These are phyloP conservation scores for Alternaria triticina DNA, from an alignment of 2,329 filamentous ascomycete genomes.

Conservation along the genomic window DNA sequence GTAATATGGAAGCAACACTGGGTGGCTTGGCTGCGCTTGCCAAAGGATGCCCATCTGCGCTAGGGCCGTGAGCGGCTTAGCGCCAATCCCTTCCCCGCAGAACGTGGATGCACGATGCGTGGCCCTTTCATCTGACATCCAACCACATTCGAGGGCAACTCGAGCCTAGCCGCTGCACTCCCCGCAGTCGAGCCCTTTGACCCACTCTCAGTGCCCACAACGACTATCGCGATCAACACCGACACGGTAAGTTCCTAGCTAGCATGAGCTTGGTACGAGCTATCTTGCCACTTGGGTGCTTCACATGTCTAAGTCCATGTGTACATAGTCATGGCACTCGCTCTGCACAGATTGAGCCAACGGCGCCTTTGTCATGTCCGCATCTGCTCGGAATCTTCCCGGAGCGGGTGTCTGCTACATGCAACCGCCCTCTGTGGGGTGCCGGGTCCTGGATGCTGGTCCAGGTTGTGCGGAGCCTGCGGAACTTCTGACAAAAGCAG, in stretches of 20 bases:
- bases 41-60: constrained; percentile 16
- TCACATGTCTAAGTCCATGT: constrained; percentile 11
- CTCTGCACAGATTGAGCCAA: not conserved
- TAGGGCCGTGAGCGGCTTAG: constrained; percentile 26
- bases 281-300: constrained; percentile 17
- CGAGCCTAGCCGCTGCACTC: constrained; percentile 22
- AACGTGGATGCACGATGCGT: constrained; percentile 29
- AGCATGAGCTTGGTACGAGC: constrained; percentile 24
- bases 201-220: constrained; percentile 26
- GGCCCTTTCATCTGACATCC: constrained; percentile 12
- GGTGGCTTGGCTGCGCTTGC: constrained; percentile 14
- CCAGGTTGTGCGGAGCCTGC: constrained; percentile 9
- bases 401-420: not conserved
- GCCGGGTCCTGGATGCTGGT: not conserved
- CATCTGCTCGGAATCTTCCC: not conserved
- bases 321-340: constrained; percentile 9
- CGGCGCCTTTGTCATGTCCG: not conserved
- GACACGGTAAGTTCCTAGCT: constrained; percentile 17
- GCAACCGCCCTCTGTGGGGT: not conserved
- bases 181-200: constrained; percentile 23
- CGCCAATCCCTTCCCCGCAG: constrained; percentile 42
- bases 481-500: constrained; percentile 14
- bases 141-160: constrained; percentile 14
- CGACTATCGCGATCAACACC: constrained; percentile 28
- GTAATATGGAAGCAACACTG: constrained; percentile 33